These are phyloP conservation scores for Talaromyces wortmannii DNA, from an alignment of 495 filamentous ascomycete genomes.

Conservation along the genomic window DNA sequence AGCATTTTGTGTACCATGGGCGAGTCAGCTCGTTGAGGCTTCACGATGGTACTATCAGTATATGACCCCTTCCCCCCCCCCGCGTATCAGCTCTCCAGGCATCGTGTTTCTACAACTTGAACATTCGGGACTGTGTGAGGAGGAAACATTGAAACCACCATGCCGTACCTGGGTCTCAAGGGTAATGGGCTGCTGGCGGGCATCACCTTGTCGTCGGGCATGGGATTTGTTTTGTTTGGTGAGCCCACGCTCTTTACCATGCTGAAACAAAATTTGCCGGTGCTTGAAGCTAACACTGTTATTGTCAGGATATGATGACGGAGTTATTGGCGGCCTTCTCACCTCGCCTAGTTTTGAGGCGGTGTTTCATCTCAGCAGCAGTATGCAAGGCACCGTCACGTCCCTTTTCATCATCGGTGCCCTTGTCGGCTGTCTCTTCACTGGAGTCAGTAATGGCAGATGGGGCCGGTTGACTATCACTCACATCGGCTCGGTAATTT, in stretches of 20 bases:
- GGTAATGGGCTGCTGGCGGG: conserved; percentile 7
- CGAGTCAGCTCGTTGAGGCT: no score
- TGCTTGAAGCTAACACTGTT: neutral
- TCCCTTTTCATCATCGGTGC: conserved; percentile 1
- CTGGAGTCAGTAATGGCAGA: neutral
- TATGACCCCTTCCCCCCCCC: no score
- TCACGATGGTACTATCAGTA: no score
- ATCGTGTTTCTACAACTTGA: neutral
- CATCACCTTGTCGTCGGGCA: conserved; percentile 9
- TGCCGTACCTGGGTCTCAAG: conserved; percentile 7
- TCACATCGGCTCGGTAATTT: conserved; percentile 34
- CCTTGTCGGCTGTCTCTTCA: conserved; percentile 1
- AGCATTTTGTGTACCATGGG: no score
- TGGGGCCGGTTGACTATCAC: conserved; percentile 17
- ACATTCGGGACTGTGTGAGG: no score
- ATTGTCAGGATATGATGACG: conserved; percentile 10
- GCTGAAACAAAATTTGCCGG: neutral
- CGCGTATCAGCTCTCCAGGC: neutral
- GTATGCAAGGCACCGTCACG: conserved; percentile 12
- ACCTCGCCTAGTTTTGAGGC: conserved; percentile 8
- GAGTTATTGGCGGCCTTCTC: conserved; percentile 11
- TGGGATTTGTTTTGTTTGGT: conserved; percentile 13
- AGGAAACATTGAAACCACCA: neutral
- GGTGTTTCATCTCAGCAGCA: conserved; percentile 9
- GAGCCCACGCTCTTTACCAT: neutral